Conservation (phyloP, 2,329 filamentous ascomycete species). For the Drechslerella coelobrocha region DNA sequence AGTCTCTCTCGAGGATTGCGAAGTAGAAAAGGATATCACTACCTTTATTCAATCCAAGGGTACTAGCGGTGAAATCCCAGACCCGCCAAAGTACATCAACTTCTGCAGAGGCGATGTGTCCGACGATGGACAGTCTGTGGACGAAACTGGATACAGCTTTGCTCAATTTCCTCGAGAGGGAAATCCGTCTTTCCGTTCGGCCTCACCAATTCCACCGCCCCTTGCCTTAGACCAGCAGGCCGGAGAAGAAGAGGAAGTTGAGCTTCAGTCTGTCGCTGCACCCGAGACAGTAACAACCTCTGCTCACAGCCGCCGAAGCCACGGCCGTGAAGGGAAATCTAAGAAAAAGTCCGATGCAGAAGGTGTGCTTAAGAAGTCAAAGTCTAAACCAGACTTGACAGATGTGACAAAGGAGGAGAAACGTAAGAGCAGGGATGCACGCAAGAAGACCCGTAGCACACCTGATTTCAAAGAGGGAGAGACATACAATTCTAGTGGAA, state of each 20-base stretch:
- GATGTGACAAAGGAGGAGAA: slow-evolving; percentile 32
- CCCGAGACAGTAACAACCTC: slow-evolving; percentile 39
- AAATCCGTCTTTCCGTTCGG: slow-evolving; percentile 94
- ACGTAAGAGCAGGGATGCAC: slow-evolving; percentile 28
- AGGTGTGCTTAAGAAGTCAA: slow-evolving; percentile 35
- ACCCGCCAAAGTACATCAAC: slow-evolving; percentile 97
- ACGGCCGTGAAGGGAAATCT: slow-evolving; percentile 39
- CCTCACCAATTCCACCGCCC: slow-evolving; percentile 91
- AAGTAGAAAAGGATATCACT: slow-evolving; percentile 93
- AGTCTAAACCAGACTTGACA: slow-evolving; percentile 37
- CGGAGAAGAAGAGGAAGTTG: slow-evolving; percentile 37
- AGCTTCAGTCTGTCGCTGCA: slow-evolving; percentile 26
- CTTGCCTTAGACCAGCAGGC: slow-evolving; percentile 57
- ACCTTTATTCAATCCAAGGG: slow-evolving; percentile 86
- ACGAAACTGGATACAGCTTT: slow-evolving; percentile 89
- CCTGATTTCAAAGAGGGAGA: slow-evolving; percentile 46
- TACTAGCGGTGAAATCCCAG: slow-evolving; percentile 96
- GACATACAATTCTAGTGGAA: slow-evolving; percentile 27
- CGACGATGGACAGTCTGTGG: slow-evolving; percentile 80
- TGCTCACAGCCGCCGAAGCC: slow-evolving; percentile 37
- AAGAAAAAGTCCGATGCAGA: slow-evolving; percentile 47
- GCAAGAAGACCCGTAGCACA: slow-evolving; percentile 40
- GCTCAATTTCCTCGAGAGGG: slow-evolving; percentile 95
- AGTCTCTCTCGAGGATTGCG: slow-evolving; percentile 88
- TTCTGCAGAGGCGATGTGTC: slow-evolving; percentile 87